Base-by-base conservation (phyloP, 768 basidiomycete genomes). In the Rhodotorula diobovata region DNA sequence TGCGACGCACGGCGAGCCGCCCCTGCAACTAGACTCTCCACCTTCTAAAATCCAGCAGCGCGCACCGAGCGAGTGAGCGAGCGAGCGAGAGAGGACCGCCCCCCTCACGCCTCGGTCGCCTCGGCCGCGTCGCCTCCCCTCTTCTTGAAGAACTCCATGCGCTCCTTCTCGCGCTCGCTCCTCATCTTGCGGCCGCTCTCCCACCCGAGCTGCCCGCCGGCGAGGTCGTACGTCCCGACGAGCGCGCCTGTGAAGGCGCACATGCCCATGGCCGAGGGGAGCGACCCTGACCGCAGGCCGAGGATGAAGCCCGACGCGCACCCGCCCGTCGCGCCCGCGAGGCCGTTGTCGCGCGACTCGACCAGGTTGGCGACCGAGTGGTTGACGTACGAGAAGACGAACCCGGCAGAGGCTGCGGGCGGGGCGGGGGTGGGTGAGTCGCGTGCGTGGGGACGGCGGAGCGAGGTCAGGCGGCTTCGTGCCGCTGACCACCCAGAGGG, bases 301-400 rank as follows among this genome's bases (percentile, higher is more conserved):
- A 90, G 90, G 71, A 96, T 82, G 82, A 95, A 93, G 54, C 93
- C 94, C 62, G 93, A 92, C 48, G 93, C 93, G 82, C 92, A 94
- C 63, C 90, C 94, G 64, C 90, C 94, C 6, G 87, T 86, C 51
- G 89, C 89, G 60, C 90, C 89, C 76, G 93, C 95, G 73, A 90
- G 77, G 57, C 89, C 84, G 79, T 96, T 92, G 73, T 90, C 84
- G 73, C 83, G 87, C 16, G 60, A 41, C 80, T 87, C 84, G 67
- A 92, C 86, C 70, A 87, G 82, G 81, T 97, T 96, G 67, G 91
- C 91, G 45, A 90, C 87, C 35, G 84, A 81, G 25, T 90, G 84
- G 80, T 95, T 90, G 4, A 90, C 90, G 76, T 88, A 85, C 15
- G 69, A 64, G 67, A 71, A 74, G 34, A 54, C 68, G 64, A 71